Evolutionary conservation across 345 rosid species (phyloP).

Genomic region (Eucalyptus curtisii): DNA sequence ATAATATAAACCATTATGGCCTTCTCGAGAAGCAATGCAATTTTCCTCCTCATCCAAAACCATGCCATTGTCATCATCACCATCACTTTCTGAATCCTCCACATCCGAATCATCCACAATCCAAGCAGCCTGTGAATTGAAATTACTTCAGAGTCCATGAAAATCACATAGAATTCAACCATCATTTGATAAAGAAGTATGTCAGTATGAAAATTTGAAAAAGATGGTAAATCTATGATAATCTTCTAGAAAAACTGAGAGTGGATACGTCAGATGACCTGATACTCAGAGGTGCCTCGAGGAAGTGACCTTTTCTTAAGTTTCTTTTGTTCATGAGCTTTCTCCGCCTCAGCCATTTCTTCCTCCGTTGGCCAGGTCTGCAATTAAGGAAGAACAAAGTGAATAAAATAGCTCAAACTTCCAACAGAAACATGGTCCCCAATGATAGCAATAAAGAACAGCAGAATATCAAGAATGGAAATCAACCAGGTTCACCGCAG

Average conservation of each 20-base stretch:
- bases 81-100: conserved; percentile 37
- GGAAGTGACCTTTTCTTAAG: conserved; percentile 58
- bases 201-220: neutral
- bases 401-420: neutral
- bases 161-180: neutral
- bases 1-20: conserved; percentile 15
- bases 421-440: neutral
- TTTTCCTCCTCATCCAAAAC: conserved; percentile 54
- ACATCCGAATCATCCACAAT: conserved; percentile 67
- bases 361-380: conserved; percentile 98
- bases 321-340: conserved; percentile 39
- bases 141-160: neutral
- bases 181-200: neutral
- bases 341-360: conserved; percentile 85
- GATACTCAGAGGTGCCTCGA: conserved; percentile 90
- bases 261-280: conserved; percentile 25
- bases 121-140: conserved; percentile 80
- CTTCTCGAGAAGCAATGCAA: conserved; percentile 20
- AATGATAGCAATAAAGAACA: neutral
- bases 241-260: neutral
- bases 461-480: neutral
- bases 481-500: neutral
- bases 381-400: neutral
- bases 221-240: neutral
- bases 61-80: conserved; percentile 57